These are phyloP conservation scores for Guadua angustifolia DNA, from an alignment of 176 grass and related monocot genomes.

Conservation along the genomic window DNA sequence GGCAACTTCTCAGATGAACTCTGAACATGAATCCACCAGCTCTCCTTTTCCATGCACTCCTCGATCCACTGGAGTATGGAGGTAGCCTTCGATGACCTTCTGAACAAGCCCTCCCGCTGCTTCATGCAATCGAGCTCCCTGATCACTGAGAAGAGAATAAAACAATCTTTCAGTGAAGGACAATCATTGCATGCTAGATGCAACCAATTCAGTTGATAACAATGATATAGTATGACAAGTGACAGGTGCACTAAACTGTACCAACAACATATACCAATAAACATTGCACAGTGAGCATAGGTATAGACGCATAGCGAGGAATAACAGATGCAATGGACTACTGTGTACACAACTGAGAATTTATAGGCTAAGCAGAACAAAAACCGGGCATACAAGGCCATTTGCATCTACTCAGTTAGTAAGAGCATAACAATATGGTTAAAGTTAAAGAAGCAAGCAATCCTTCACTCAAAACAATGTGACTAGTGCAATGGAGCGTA, in stretches of 20 bases:
- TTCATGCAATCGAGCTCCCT: constrained; percentile 88
- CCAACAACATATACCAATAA: background rate
- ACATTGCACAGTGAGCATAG: background rate
- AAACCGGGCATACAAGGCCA: background rate
- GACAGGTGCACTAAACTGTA: background rate
- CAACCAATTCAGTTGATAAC: constrained; percentile 11
- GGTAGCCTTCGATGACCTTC: constrained; percentile 69
- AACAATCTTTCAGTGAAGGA: background rate
- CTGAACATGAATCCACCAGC: constrained; percentile 93
- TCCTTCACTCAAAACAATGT: background rate
- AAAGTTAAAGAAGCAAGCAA: background rate
- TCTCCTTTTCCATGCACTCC: constrained; percentile 69
- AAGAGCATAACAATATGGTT: background rate
- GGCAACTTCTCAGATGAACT: constrained; percentile 69
- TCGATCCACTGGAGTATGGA: constrained; percentile 81
- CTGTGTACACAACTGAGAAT: background rate
- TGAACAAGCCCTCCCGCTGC: constrained; percentile 66
- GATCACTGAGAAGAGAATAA: constrained; percentile 58
- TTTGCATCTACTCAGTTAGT: background rate
- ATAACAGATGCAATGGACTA: background rate
- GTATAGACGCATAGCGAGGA: background rate
- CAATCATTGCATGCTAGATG: background rate
- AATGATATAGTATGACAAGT: background rate
- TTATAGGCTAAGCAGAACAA: background rate
- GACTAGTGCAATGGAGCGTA: background rate